Evolutionary conservation across 208 protist species (phyloP).

Genomic region (Crithidia fasciculata): DNA sequence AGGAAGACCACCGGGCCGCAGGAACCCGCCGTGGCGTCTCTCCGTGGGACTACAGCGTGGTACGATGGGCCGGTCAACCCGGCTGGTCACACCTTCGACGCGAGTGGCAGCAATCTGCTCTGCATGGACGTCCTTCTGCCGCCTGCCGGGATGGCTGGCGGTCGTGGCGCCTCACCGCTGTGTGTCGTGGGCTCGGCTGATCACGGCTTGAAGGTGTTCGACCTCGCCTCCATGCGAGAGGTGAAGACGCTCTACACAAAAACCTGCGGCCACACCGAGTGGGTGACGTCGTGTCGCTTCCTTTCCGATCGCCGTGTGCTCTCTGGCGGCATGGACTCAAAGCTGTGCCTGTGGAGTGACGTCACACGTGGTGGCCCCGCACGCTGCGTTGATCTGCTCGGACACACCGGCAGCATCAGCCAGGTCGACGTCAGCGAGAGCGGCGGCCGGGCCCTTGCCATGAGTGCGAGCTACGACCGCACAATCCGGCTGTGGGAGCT

Average conservation of each 20-base stretch:
- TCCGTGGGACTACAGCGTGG: conserved; percentile 41
- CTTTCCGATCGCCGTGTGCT: conserved; percentile 70
- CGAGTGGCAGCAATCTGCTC: conserved; percentile 83
- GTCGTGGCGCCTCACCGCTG: conserved; percentile 9
- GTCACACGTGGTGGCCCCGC: conserved; percentile 36
- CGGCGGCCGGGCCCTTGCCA: conserved; percentile 34
- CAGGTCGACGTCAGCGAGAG: conserved; percentile 70
- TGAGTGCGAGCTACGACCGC: conserved; percentile 88
- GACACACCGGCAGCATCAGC: conserved; percentile 82
- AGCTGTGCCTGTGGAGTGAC: conserved; percentile 89
- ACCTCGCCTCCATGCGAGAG: conserved; percentile 57
- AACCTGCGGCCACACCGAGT: conserved; percentile 86
- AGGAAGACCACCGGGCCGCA: conserved; percentile 1
- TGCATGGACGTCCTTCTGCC: conserved; percentile 83
- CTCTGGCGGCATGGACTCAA: conserved; percentile 91
- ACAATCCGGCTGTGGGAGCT: conserved; percentile 84
- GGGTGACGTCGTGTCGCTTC: conserved; percentile 86
- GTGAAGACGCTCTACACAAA: conserved; percentile 77
- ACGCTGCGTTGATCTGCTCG: conserved; percentile 81
- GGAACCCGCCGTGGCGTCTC: conserved; percentile 13
- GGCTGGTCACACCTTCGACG: conserved; percentile 65
- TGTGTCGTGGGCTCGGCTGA: conserved; percentile 86
- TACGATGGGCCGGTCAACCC: conserved; percentile 51
- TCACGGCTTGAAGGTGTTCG: conserved; percentile 87
- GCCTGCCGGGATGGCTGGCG: not conserved